Evolutionary conservation across 2,329 filamentous ascomycete species (phyloP), one percentile per base, ranked within the genome.

Genomic region (Clonostachys sp.): DNA sequence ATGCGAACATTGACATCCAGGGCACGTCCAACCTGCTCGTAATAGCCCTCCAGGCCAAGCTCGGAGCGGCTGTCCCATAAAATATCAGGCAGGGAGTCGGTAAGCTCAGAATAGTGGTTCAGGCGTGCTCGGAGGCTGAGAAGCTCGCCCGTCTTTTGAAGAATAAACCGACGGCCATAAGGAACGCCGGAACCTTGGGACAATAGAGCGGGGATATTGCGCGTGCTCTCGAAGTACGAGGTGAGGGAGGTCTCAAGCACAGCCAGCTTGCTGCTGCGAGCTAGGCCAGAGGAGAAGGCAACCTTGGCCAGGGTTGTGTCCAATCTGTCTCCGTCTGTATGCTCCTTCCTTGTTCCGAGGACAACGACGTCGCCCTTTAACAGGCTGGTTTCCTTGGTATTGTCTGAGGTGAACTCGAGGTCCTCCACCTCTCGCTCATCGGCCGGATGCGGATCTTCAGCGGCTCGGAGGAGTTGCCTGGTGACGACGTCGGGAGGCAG

Each of bases 101-200:
- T 97, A 34, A 99, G 80, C 66, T 97, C 94, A 2, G 90, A 95
- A 71, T 97, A 97, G 57, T 97, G 86, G 62, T 99, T 99, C 44
- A 99, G 77, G 60, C 96, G 91, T 1, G 92, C 92, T 42, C 94
- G 86, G 45, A 97, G 83, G 59, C 85, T 87, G 16, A 97, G 80
- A 7, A 99, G 77, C 66, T 97, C 90, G 50, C 94, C 94, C 0
- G 94, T 97, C 68, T 96, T 96, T 55, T 89, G 86, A 24, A 97
- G 75, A 60, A 97, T 92, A 65, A 95, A 92, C 46, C 79, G 77
- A 45, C 91, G 55, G 75, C 81, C 57, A 36, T 72, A 62, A 10
- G 61, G 69, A 44, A 67, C 61, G 45, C 63, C 65, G 39, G 64
- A 64, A 46, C 84, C 86, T 54, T 78, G 76, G 3, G 89, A 87